Evolutionary conservation across 2,329 filamentous ascomycete species (phyloP).

Genomic region (Pseudogymnoascus sp.): DNA sequence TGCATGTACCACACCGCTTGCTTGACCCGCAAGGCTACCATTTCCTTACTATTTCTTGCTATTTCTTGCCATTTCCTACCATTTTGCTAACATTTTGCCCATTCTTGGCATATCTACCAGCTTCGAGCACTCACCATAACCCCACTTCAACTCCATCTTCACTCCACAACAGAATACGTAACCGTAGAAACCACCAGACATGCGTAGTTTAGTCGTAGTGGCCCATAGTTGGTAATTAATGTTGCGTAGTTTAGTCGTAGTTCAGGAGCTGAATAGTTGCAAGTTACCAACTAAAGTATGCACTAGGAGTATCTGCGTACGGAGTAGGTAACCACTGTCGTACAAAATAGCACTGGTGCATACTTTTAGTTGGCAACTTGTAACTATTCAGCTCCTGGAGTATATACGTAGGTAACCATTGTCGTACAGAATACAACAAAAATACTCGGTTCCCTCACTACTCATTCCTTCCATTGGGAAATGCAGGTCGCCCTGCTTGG

Average conservation of each 20-base stretch:
- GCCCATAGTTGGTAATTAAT: background rate
- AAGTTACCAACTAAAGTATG: background rate
- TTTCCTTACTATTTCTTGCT: background rate
- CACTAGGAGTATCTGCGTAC: too few relatives aligned
- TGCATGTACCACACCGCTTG: background rate
- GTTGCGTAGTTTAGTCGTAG: background rate
- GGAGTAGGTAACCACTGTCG: background rate
- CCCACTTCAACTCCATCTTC: background rate
- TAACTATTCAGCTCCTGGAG: background rate
- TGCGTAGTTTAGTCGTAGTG: background rate
- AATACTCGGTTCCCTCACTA: background rate
- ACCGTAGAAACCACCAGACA: background rate
- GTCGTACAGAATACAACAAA: background rate
- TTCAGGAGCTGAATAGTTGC: background rate
- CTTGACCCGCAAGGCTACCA: background rate
- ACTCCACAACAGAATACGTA: background rate
- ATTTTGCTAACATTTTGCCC: background rate
- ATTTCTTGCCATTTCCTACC: background rate
- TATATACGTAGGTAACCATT: background rate
- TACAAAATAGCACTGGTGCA: background rate
- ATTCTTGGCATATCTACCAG: background rate
- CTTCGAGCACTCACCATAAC: background rate
- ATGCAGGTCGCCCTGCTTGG: background rate
- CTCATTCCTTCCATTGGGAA: background rate
- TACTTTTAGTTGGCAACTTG: background rate